A percentile compares a stretch with the other conserved stretches of the same genome.
phyloP scores from a whole-genome alignment of 176 grass and related monocot species.

The Oryza nivara region DNA sequence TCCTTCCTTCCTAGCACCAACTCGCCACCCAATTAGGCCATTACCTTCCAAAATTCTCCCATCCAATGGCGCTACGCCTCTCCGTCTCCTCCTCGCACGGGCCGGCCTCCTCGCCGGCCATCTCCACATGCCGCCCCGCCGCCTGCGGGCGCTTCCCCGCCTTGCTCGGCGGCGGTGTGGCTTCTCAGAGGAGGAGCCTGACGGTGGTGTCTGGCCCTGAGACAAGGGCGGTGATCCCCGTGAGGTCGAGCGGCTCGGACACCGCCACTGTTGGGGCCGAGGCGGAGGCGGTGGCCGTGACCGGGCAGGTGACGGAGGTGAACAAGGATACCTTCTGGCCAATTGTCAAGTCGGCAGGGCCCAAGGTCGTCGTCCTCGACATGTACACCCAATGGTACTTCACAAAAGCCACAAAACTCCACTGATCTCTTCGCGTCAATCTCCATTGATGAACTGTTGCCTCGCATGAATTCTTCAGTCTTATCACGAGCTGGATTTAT shows the following conservation, averaged over 20 bases:
- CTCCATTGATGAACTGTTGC: neutral
- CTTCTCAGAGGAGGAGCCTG: conserved; percentile 44
- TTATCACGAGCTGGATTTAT: neutral
- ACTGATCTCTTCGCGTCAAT: conserved; percentile 1
- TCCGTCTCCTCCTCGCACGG: conserved; percentile 64
- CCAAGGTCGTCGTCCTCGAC: conserved; percentile 86
- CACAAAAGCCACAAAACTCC: neutral
- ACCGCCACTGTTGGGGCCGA: conserved; percentile 41
- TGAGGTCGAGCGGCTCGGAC: conserved; percentile 65
- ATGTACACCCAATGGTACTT: conserved; percentile 99
- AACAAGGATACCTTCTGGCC: conserved; percentile 97
- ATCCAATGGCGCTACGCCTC: conserved; percentile 74
- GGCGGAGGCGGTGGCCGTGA: conserved; percentile 53
- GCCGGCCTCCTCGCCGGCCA: conserved; percentile 48
- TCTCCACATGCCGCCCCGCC: conserved; percentile 55
- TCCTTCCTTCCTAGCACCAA: neutral
- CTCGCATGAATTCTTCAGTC: neutral
- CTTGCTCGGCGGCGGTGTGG: conserved; percentile 6
- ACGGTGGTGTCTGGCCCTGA: conserved; percentile 31
- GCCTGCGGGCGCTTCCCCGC: conserved; percentile 39
- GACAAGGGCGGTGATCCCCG: conserved; percentile 20
- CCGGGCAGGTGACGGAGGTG: conserved; percentile 85
- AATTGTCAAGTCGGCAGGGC: conserved; percentile 75
- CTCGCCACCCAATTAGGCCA: neutral
- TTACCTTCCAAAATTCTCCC: conserved; percentile 39